Evolutionary conservation across 164 flowering plant genomes (phyloP).

Genomic region (Echeveria elegans): DNA sequence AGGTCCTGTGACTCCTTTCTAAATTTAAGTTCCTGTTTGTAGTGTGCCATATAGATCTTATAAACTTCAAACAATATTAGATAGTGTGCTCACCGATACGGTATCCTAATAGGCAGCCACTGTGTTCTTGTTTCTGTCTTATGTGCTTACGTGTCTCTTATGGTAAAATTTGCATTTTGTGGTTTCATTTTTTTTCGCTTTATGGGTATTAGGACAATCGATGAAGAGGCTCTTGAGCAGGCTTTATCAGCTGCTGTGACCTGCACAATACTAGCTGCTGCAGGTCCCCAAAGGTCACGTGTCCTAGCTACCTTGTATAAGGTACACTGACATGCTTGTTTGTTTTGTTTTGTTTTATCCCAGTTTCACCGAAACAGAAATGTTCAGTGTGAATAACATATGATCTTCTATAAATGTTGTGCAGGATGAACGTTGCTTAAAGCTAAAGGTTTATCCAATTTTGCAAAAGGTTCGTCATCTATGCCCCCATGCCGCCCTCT

Average conservation of each 20-base stretch:
- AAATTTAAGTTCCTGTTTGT: background rate
- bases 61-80: background rate
- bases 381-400: background rate
- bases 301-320: slow-evolving; percentile 97
- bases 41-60: background rate
- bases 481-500: background rate
- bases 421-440: slow-evolving; percentile 95
- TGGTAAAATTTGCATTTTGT: too few relatives aligned
- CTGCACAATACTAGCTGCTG: slow-evolving; percentile 97
- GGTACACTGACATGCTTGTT: slow-evolving; percentile 26
- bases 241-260: slow-evolving; percentile 96
- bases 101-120: too few relatives aligned
- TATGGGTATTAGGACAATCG: slow-evolving; percentile 43
- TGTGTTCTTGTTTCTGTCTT: too few relatives aligned
- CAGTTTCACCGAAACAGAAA: background rate
- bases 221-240: slow-evolving; percentile 93
- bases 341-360: background rate
- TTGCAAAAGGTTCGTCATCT: slow-evolving; percentile 64
- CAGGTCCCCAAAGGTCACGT: slow-evolving; percentile 98
- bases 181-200: background rate
- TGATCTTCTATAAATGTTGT: background rate
- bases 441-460: slow-evolving; percentile 90
- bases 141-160: too few relatives aligned
- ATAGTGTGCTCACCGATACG: background rate
- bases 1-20: background rate